phyloP scores from a whole-genome alignment of 2,329 filamentous ascomycete species.

The Epichloe sibirici region DNA sequence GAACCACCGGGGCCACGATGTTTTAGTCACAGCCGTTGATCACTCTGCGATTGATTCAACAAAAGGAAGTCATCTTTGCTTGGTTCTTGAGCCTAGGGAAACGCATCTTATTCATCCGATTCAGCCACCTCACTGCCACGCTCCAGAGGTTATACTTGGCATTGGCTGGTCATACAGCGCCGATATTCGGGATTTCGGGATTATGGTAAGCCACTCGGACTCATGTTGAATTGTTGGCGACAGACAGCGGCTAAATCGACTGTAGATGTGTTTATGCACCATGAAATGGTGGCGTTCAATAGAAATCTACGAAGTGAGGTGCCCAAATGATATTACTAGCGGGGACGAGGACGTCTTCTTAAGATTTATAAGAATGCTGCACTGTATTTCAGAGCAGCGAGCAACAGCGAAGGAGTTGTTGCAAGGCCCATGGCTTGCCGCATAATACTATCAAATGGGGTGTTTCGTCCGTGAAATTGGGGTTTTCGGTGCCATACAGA shows the following conservation, averaged over 20 bases:
- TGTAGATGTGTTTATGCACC: neutral
- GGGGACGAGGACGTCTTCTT: neutral
- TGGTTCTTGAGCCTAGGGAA: neutral
- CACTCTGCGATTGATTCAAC: neutral
- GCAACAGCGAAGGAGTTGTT: neutral
- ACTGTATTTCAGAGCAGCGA: neutral
- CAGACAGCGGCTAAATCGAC: too few species aligned
- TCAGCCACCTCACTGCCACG: too few species aligned
- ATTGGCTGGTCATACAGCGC: conserved; percentile 1
- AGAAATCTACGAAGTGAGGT: neutral
- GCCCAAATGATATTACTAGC: neutral
- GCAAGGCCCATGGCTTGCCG: neutral
- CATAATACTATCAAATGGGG: too few species aligned
- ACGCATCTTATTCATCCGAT: too few species aligned
- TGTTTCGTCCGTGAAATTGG: too few species aligned
- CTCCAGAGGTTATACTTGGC: neutral
- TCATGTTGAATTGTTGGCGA: neutral
- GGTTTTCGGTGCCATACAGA: too few species aligned
- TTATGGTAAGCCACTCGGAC: neutral
- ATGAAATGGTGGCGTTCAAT: neutral
- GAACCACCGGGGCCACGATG: too few species aligned
- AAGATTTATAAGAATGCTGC: neutral
- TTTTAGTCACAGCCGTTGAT: too few species aligned
- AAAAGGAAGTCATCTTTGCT: neutral
- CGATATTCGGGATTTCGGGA: neutral